phyloP scores from a whole-genome alignment of 306 rosid genomes.

The Castanea sativa region DNA sequence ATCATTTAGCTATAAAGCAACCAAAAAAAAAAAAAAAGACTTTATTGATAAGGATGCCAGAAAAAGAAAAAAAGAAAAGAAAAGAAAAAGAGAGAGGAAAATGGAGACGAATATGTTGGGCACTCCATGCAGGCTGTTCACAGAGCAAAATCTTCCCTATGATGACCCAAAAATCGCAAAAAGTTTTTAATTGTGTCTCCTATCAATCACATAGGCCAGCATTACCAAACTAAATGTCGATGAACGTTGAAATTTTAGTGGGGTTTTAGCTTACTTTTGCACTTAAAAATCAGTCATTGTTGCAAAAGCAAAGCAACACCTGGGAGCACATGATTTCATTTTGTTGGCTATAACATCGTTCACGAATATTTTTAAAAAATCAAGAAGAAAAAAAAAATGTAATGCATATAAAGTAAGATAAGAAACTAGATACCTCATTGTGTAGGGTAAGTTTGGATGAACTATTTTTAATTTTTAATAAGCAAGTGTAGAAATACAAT shows the following conservation, averaged over 20 bases:
- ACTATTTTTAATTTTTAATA: no score
- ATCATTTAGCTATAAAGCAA: no score
- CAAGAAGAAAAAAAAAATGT: not conserved
- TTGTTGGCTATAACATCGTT: not conserved
- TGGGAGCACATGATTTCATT: not conserved
- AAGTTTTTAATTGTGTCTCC: conserved; percentile 25
- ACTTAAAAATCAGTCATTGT: not conserved
- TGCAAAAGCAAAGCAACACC: no score
- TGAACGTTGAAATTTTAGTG: conserved; percentile 25
- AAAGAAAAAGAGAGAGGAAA: not conserved
- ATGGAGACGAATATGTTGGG: conserved; percentile 23
- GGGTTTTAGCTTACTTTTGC: conserved; percentile 25
- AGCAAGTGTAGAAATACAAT: no score
- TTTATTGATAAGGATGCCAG: no score
- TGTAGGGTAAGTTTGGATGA: no score
- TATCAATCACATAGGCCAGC: conserved; percentile 30
- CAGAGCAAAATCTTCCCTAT: conserved; percentile 31
- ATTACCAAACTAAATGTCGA: conserved; percentile 28
- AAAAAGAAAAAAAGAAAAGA: no score
- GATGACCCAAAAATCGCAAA: conserved; percentile 24
- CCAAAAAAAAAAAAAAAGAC: no score
- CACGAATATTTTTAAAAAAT: no score
- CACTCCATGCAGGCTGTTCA: no score
- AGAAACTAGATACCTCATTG: no score
- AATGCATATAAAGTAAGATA: conserved; percentile 1